Conservation (phyloP, 2,329 filamentous ascomycete genomes). For the Aureobasidium uvarum region DNA sequence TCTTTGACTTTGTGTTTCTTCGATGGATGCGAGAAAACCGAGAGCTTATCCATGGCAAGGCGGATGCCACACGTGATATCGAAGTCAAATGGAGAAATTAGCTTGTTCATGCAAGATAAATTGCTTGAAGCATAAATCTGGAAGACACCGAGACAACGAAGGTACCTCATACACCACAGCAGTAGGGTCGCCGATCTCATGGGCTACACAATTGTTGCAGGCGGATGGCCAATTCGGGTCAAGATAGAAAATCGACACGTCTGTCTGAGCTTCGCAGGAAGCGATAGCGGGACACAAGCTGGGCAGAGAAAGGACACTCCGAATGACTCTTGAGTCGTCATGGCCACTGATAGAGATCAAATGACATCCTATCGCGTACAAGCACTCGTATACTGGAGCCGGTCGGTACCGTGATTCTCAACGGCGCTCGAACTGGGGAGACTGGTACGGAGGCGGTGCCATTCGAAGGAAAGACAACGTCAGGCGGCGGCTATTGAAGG, state of each 20-base stretch:
- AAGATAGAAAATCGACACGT: background rate
- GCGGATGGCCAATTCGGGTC: background rate
- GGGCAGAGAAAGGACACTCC: background rate
- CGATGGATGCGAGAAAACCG: constrained; percentile 2
- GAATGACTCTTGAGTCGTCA: background rate
- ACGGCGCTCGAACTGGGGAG: background rate
- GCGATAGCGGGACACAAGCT: background rate
- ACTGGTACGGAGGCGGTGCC: constrained; percentile 5
- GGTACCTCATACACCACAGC: background rate
- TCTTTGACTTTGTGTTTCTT: background rate
- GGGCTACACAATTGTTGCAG: background rate
- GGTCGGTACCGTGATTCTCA: constrained; percentile 15
- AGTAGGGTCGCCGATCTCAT: background rate
- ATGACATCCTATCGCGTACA: constrained; percentile 2
- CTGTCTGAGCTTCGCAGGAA: background rate
- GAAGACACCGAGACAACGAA: background rate
- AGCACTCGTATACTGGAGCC: constrained; percentile 1
- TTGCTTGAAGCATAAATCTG: background rate
- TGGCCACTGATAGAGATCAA: background rate
- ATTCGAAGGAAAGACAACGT: constrained; percentile 3
- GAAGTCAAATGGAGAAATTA: constrained; percentile 2
- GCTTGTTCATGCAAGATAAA: background rate
- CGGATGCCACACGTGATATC: constrained; percentile 3
- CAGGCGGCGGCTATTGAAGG: constrained; percentile 15
- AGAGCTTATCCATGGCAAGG: background rate